Conservation (phyloP, 345 rosid species). For the Citrus inodora region DNA sequence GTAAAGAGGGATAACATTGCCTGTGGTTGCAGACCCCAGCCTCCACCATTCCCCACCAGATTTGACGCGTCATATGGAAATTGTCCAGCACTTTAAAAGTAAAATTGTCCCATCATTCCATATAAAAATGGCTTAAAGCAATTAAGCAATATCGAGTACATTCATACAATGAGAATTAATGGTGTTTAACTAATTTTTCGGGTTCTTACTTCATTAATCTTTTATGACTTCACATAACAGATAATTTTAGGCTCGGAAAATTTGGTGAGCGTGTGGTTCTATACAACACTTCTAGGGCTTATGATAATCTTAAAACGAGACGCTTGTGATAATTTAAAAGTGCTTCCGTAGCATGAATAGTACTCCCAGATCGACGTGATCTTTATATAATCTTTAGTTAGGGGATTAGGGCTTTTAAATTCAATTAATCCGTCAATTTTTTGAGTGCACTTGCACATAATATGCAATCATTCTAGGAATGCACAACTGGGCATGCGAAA, state of each 20-base stretch:
- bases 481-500: background rate
- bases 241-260: too few relatives aligned
- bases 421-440: background rate
- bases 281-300: background rate
- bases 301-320: background rate
- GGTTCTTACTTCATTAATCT: background rate
- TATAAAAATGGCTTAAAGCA: background rate
- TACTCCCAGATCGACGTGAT: background rate
- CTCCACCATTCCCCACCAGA: constrained; percentile 22
- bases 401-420: background rate
- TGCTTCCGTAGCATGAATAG: background rate
- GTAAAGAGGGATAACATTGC: background rate
- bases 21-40: constrained; percentile 22
- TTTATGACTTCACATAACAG: too few relatives aligned
- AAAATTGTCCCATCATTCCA: background rate
- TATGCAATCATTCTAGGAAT: constrained; percentile 3
- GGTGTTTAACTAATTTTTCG: background rate
- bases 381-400: background rate
- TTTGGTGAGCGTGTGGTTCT: background rate
- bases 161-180: background rate
- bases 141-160: background rate
- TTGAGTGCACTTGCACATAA: background rate
- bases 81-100: constrained; percentile 8
- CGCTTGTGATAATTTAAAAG: background rate
- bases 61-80: constrained; percentile 27